Evolutionary conservation across 2,329 filamentous ascomycete species (phyloP), one percentile per base, ranked within the genome.

Genomic region (Colletotrichum melonis): DNA sequence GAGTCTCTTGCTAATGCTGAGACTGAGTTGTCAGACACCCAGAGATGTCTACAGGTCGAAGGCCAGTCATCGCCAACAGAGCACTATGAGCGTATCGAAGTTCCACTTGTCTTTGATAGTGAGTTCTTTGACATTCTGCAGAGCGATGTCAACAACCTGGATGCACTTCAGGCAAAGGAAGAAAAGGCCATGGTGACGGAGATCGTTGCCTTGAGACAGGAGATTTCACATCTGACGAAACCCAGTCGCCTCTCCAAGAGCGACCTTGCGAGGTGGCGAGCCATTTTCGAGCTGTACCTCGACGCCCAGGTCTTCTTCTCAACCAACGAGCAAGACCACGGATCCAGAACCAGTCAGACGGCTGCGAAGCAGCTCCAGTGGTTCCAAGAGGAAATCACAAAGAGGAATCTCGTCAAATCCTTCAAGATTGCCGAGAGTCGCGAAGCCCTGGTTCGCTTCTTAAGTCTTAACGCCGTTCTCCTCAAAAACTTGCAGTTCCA

Each of bases 251-350:
- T 90, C 24, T 88, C 89, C 58, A 90, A 88, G 74, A 91, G 88
- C 57, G 93, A 97, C 79, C 83, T 97, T 28, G 90, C 91, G 66
- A 88, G 88, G 49, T 97, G 95, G 95, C 90, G 95, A 62, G 88
- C 92, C 76, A 92, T 97, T 75, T 96, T 97, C 78, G 92, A 95
- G 73, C 84, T 96, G 0, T 97, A 97, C 78, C 84, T 95, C 14
- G 92, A 97, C 69, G 92, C 92, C 8, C 90, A 92, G 67, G 88
- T 97, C 35, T 97, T 97, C 84, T 97, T 97, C 80, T 94, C 93
- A 1, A 93, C 92, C 0, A 89, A 90, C 35, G 94, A 97, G 80
- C 83, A 84, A 38, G 92, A 94, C 75, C 91, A 92, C 69, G 93
- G 93, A 16, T 87, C 89, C 2, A 88, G 94, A 63, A 88, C 89